phyloP scores from a whole-genome alignment of 1,284 basidiomycete species.

The Wolfiporia cocos region DNA sequence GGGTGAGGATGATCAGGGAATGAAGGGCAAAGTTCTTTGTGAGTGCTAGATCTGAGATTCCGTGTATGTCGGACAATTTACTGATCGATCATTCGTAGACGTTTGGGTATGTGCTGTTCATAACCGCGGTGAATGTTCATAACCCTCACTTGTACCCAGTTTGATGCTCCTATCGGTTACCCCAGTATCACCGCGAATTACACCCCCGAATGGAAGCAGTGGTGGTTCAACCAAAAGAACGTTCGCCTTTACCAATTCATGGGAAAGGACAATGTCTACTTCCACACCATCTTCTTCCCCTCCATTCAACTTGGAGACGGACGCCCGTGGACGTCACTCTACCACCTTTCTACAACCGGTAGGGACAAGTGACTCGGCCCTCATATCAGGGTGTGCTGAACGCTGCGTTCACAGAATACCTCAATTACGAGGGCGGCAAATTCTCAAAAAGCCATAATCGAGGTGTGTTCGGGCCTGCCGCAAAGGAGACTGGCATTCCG shows the following conservation, averaged over 20 bases:
- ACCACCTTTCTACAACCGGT: slow-evolving; percentile 96
- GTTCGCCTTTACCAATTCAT: slow-evolving; percentile 98
- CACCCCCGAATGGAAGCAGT: slow-evolving; percentile 91
- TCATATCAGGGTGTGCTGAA: slow-evolving; percentile 5
- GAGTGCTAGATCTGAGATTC: slow-evolving; percentile 28
- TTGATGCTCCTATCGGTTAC: slow-evolving; percentile 97
- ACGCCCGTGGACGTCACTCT: slow-evolving; percentile 89
- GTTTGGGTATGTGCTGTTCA: slow-evolving; percentile 67
- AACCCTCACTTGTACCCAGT: slow-evolving; percentile 43
- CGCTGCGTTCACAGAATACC: slow-evolving; percentile 64
- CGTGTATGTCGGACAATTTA: slow-evolving; percentile 5
- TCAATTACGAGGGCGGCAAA: slow-evolving; percentile 98
- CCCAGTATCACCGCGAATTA: slow-evolving; percentile 97
- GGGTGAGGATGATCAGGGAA: slow-evolving; percentile 69
- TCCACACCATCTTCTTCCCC: slow-evolving; percentile 97
- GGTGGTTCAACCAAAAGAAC: slow-evolving; percentile 95
- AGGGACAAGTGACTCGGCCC: slow-evolving; percentile 1
- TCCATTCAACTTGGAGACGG: slow-evolving; percentile 88
- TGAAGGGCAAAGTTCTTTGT: slow-evolving; percentile 97
- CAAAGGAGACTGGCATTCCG: slow-evolving; percentile 89
- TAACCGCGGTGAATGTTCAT: background rate
- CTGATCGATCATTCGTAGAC: slow-evolving; percentile 38
- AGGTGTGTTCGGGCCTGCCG: slow-evolving; percentile 96
- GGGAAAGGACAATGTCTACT: slow-evolving; percentile 98
- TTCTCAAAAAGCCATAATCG: slow-evolving; percentile 98